A percentile compares a stretch with the other conserved stretches of the same genome.
These are phyloP conservation scores for Mycena polygramma DNA, from an alignment of 768 basidiomycete genomes.

Conservation along the genomic window DNA sequence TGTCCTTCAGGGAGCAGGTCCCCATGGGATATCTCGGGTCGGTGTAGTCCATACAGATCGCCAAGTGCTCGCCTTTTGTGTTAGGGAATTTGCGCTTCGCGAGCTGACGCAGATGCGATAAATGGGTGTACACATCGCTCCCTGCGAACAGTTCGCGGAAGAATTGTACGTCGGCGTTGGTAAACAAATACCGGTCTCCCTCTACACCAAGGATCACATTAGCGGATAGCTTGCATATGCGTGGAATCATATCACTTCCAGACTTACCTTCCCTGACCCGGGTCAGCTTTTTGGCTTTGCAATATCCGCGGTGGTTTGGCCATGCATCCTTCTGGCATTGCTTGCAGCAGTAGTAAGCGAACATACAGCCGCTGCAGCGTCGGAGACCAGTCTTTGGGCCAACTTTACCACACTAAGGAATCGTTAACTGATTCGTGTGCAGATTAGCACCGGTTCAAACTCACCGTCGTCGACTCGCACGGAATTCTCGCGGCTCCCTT, in stretches of 20 bases:
- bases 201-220: too few species aligned
- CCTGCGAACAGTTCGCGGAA: slow-evolving; percentile 20
- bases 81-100: slow-evolving; percentile 22
- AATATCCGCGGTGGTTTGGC: slow-evolving; percentile 24
- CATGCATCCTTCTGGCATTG: slow-evolving; percentile 28
- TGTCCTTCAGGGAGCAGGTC: slow-evolving; percentile 33
- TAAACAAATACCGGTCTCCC: slow-evolving; percentile 4
- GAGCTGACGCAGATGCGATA: slow-evolving; percentile 19
- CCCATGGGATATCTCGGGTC: slow-evolving; percentile 24
- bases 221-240: too few species aligned
- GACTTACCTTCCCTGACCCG: too few species aligned
- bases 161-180: slow-evolving; percentile 11
- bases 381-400: slow-evolving; percentile 6
- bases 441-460: not conserved
- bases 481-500: not conserved
- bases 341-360: slow-evolving; percentile 29
- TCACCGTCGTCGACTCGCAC: slow-evolving; percentile 22
- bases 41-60: slow-evolving; percentile 31
- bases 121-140: slow-evolving; percentile 16
- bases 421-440: too few species aligned
- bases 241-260: too few species aligned
- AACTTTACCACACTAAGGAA: slow-evolving; percentile 11
- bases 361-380: slow-evolving; percentile 8
- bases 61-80: slow-evolving; percentile 19
- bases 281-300: slow-evolving; percentile 15